Base-by-base conservation (phyloP, 192 early-diverging fungal genomes). In the Coemansia sp. region DNA sequence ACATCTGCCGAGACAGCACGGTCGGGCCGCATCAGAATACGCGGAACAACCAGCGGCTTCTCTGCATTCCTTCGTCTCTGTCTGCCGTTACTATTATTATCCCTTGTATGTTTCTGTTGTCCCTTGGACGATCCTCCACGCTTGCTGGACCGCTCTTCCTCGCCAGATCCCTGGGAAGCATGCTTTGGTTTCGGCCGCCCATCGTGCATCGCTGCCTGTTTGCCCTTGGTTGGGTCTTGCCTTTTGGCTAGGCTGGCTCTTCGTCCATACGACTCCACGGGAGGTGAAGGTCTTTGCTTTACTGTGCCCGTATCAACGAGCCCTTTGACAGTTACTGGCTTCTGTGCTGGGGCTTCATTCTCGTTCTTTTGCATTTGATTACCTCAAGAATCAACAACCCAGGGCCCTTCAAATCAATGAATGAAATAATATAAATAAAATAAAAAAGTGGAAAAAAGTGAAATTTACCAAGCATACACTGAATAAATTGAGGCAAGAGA, bases 21-120 rank as follows among this genome's bases (percentile, higher is more conserved):
- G 7, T 69, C 63, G 13, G 69, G 69, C 1, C 74, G 74, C 40
- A 67, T 58, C 21, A 77, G 57, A 36, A 77, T 77, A 11, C 74
- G 65, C 13, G 74, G 74, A 6, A 77, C 65, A 3, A 66, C 63
- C 0, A 49, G 37, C 11, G 47, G 51, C 9, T 54, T 54, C 22
- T 54, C 51, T 4, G 10, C 8, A 10, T 10, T 15, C 13, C 26
- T 54, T 54, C 51, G 7, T 54, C 10, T 54, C 51, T 54, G 51
- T 15, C 51, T 21, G 22, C 32, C 32, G 32, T 4, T 32, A 4
- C 32, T 32, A 4, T 32, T 32, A 13, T 26, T 57, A 5, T 63
- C 45, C 26, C 49, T 65, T 15, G 39, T 21, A 37, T 19, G 45
- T 32, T 43, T 64, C 32, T 64, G 48, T 12, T 52, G 5, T 1